A percentile compares a stretch with the other conserved stretches of the same genome.
Evolutionary conservation across 1,284 basidiomycete genomes (phyloP).

Genomic region (Papiliotrema fonsecae): DNA sequence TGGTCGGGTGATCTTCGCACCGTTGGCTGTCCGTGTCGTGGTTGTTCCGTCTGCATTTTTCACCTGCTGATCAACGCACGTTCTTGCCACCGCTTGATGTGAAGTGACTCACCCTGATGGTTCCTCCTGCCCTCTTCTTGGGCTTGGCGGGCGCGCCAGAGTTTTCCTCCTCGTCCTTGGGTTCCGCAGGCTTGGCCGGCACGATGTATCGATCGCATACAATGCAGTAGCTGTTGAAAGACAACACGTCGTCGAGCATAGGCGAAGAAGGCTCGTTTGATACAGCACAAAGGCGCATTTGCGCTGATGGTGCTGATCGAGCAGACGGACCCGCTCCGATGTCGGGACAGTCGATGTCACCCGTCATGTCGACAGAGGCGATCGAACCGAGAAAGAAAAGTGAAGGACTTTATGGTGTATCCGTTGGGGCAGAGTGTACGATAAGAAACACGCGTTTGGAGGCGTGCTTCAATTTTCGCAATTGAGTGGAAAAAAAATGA

Average conservation of each 20-base stretch:
- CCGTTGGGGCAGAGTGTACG: too few relatives aligned
- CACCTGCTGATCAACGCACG: slow-evolving; percentile 17
- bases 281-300: too few relatives aligned
- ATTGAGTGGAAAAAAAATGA: too few relatives aligned
- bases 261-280: too few relatives aligned
- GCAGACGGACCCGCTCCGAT: too few relatives aligned
- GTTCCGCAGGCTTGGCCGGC: slow-evolving; percentile 12
- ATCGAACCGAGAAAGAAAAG: too few relatives aligned
- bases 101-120: slow-evolving; percentile 33
- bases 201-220: slow-evolving; percentile 40
- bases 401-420: too few relatives aligned
- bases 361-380: too few relatives aligned
- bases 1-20: slow-evolving; percentile 35
- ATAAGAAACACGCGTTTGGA: too few relatives aligned
- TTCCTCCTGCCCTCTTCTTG: slow-evolving; percentile 31
- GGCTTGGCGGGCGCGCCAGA: slow-evolving; percentile 17
- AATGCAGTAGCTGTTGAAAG: slow-evolving; percentile 41
- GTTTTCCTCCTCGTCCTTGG: slow-evolving; percentile 6
- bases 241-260: slow-evolving; percentile 11
- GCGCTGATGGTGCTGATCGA: too few relatives aligned
- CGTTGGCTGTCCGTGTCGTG: slow-evolving; percentile 39
- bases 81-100: not conserved
- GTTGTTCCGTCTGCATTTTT: slow-evolving; percentile 43
- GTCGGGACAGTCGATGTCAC: too few relatives aligned
- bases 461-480: too few relatives aligned